These are phyloP conservation scores for Phytophthora kernoviae DNA, from an alignment of 352 stramenopile species.

Conservation along the genomic window DNA sequence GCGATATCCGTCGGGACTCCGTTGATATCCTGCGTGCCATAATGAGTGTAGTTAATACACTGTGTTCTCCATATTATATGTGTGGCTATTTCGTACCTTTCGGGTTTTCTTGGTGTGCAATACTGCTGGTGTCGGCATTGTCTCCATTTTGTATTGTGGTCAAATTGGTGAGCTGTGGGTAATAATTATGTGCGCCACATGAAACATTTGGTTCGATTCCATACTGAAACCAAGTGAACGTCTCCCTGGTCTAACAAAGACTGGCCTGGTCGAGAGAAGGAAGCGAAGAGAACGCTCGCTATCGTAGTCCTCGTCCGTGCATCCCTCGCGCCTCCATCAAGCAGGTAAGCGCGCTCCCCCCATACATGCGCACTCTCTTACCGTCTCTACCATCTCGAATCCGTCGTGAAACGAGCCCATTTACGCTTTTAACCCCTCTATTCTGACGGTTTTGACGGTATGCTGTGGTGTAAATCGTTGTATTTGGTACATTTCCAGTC, in stretches of 20 bases:
- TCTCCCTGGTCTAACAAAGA: slow-evolving; percentile 34
- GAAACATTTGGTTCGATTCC: neutral
- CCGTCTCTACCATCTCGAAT: neutral
- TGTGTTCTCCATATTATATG: neutral
- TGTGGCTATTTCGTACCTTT: slow-evolving; percentile 28
- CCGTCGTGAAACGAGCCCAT: neutral
- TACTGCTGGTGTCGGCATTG: slow-evolving; percentile 11
- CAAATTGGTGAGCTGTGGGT: slow-evolving; percentile 2
- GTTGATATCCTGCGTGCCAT: slow-evolving; percentile 64
- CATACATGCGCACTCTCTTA: neutral
- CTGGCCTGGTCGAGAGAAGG: slow-evolving; percentile 19
- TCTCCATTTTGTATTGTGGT: slow-evolving; percentile 15
- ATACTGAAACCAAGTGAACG: slow-evolving; percentile 3
- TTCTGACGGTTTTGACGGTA: slow-evolving; percentile 15
- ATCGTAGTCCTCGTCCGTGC: slow-evolving; percentile 12
- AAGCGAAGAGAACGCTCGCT: slow-evolving; percentile 30
- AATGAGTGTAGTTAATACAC: slow-evolving; percentile 5
- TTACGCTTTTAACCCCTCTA: neutral
- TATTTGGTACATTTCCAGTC: slow-evolving; percentile 9
- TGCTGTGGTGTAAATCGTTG: slow-evolving; percentile 4
- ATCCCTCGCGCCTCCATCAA: slow-evolving; percentile 1
- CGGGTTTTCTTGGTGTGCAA: slow-evolving; percentile 50
- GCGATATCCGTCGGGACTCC: slow-evolving; percentile 69
- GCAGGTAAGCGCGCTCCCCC: slow-evolving; percentile 18
- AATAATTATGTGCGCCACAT: neutral